Conservation (phyloP, 1,139 yeast species). For the Candida buenavistaensis region DNA sequence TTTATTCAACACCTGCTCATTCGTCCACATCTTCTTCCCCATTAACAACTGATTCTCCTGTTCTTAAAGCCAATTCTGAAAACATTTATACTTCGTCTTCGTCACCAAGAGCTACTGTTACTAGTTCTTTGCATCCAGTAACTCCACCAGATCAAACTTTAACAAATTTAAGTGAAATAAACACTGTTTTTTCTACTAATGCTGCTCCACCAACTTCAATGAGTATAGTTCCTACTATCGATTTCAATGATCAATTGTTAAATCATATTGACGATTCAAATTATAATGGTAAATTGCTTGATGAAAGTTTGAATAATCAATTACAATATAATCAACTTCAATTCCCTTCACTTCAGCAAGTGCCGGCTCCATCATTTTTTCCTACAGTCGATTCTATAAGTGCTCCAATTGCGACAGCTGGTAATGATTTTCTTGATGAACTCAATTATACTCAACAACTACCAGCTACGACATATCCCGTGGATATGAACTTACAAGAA, state of each 20-base stretch:
- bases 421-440: too few relatives aligned
- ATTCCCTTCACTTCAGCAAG: slow-evolving; percentile 1
- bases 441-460: too few relatives aligned
- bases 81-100: not conserved
- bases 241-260: slow-evolving; percentile 9
- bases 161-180: slow-evolving; percentile 6
- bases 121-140: slow-evolving; percentile 6
- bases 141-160: slow-evolving; percentile 13
- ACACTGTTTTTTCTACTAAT: slow-evolving; percentile 9
- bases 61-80: not conserved
- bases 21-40: not conserved
- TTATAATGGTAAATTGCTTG: slow-evolving; percentile 9
- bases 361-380: not conserved
- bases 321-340: slow-evolving; percentile 8
- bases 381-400: too few relatives aligned
- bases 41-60: not conserved
- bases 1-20: slow-evolving; percentile 2
- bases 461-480: too few relatives aligned
- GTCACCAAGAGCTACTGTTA: not conserved
- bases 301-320: slow-evolving; percentile 8
- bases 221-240: too few relatives aligned
- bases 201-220: slow-evolving; percentile 7
- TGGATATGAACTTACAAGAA: too few relatives aligned
- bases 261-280: slow-evolving; percentile 3
- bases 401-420: too few relatives aligned